Evolutionary conservation across 345 rosid species (phyloP).

Genomic region (Trapa bicornis): DNA sequence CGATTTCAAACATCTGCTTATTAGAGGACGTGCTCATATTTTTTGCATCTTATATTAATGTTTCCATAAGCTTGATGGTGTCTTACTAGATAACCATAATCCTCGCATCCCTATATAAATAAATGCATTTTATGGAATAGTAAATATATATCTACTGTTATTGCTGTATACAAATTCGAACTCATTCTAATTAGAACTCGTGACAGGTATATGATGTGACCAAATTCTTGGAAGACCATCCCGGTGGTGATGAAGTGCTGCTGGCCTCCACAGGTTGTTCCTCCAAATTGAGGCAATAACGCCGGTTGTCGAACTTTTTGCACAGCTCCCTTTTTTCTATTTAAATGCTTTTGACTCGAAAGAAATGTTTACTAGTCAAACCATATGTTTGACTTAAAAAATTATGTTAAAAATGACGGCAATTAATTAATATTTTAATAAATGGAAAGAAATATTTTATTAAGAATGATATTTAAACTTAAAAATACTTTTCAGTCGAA

Average conservation of each 20-base stretch:
- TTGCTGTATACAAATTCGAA: background rate
- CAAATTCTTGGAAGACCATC: conserved; percentile 70
- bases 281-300: background rate
- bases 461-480: too few species aligned
- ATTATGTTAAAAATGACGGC: too few species aligned
- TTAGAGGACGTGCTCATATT: background rate
- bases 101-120: background rate
- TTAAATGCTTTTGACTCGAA: background rate
- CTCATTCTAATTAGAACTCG: conserved; percentile 3
- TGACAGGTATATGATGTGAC: conserved; percentile 62
- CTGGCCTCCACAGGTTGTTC: conserved; percentile 48
- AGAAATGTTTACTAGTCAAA: background rate
- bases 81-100: background rate
- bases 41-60: background rate
- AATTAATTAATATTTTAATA: too few species aligned
- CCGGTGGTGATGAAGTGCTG: conserved; percentile 69
- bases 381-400: background rate
- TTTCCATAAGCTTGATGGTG: too few species aligned
- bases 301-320: background rate
- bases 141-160: background rate
- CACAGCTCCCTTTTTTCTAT: background rate
- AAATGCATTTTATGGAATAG: background rate
- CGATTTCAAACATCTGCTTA: background rate
- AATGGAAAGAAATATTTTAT: too few species aligned
- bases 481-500: too few species aligned